Conservation (phyloP, 352 stramenopile species). For the Phytophthora sp. region DNA sequence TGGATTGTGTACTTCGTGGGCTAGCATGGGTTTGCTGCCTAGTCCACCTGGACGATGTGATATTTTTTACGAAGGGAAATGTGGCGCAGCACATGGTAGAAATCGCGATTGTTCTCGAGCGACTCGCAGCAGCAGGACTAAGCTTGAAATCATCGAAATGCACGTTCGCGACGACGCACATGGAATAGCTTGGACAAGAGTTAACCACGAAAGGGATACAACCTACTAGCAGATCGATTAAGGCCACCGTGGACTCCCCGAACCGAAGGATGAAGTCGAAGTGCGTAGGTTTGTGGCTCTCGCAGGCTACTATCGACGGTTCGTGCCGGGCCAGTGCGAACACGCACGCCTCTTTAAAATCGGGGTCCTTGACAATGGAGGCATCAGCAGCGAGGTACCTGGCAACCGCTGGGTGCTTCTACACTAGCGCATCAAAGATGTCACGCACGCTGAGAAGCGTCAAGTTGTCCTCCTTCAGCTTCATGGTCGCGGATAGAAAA, state of each 20-base stretch:
- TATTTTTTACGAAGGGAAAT: slow-evolving; percentile 28
- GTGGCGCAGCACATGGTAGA: slow-evolving; percentile 25
- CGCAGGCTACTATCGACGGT: slow-evolving; percentile 31
- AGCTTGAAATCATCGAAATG: slow-evolving; percentile 29
- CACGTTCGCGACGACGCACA: slow-evolving; percentile 1
- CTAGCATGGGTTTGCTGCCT: slow-evolving; percentile 30
- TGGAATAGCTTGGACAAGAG: slow-evolving; percentile 40
- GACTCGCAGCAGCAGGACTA: slow-evolving; percentile 3
- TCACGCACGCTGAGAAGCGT: slow-evolving; percentile 8
- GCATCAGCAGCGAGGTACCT: neutral
- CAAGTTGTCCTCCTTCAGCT: slow-evolving; percentile 1
- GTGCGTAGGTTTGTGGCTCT: slow-evolving; percentile 34
- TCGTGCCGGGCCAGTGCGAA: slow-evolving; percentile 16
- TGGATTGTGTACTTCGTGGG: slow-evolving; percentile 31
- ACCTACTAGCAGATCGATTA: slow-evolving; percentile 4
- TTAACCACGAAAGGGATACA: slow-evolving; percentile 13
- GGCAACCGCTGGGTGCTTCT: neutral
- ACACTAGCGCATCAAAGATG: slow-evolving; percentile 8
- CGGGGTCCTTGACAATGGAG: neutral
- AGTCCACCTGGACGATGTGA: slow-evolving; percentile 34
- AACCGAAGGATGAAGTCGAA: slow-evolving; percentile 11
- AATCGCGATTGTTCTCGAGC: slow-evolving; percentile 15
- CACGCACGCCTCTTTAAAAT: neutral
- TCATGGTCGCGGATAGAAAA: slow-evolving; percentile 1
- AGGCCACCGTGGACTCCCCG: slow-evolving; percentile 8